phyloP scores from a whole-genome alignment of 2,329 filamentous ascomycete genomes.

The Aspergillus candidus region DNA sequence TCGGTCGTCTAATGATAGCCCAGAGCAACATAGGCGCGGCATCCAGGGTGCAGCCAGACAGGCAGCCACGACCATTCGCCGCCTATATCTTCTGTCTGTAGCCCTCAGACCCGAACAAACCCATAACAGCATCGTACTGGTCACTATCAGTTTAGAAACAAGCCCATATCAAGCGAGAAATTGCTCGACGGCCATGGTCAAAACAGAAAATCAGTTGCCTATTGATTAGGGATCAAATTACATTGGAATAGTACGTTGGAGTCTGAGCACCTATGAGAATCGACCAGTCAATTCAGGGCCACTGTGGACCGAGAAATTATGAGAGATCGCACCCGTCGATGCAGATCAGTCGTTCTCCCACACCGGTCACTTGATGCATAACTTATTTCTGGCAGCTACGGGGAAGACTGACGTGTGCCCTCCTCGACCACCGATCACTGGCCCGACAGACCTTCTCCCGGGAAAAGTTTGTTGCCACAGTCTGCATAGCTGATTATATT shows the following conservation, averaged over 20 bases:
- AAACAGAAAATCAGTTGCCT: no score
- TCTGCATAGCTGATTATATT: constrained; percentile 3
- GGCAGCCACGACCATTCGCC: constrained; percentile 1
- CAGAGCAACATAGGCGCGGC: no score
- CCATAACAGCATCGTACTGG: no score
- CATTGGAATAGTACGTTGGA: no score
- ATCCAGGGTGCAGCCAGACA: neutral
- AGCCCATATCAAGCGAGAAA: no score
- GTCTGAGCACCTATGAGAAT: constrained; percentile 7
- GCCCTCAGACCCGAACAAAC: no score
- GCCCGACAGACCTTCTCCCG: neutral
- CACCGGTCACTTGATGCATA: constrained; percentile 15
- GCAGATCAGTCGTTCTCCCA: constrained; percentile 7
- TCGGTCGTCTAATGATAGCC: no score
- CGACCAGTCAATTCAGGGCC: constrained; percentile 6
- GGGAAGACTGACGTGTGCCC: neutral
- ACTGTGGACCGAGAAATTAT: constrained; percentile 1
- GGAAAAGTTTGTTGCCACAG: constrained; percentile 1
- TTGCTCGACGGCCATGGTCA: neutral
- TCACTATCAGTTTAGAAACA: no score
- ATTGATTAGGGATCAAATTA: no score
- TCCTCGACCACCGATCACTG: neutral
- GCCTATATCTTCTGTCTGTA: no score
- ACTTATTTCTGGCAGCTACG: constrained; percentile 2
- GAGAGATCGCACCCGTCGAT: constrained; percentile 7